phyloP scores from a whole-genome alignment of 352 stramenopile genomes.

The Pythium dissimile region DNA sequence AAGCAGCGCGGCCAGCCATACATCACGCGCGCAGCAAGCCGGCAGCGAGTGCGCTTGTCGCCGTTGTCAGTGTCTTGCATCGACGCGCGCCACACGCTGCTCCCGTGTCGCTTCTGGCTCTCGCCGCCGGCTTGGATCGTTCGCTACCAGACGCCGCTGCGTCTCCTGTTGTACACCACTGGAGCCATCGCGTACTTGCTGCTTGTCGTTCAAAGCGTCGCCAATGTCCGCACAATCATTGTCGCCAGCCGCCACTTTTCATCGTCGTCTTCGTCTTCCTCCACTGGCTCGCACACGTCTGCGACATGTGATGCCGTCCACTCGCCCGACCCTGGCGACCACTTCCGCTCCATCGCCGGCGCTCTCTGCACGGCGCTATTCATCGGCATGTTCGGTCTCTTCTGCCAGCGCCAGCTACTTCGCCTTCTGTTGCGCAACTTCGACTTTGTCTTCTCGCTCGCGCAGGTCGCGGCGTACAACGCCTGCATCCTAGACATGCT shows the following conservation, averaged over 20 bases:
- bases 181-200: not conserved
- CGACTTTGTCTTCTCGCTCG: slow-evolving; percentile 6
- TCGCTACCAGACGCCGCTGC: not conserved
- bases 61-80: not conserved
- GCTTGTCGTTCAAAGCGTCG: not conserved
- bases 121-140: not conserved
- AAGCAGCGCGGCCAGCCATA: not conserved
- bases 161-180: not conserved
- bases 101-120: slow-evolving; percentile 3
- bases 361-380: not conserved
- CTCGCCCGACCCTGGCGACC: not conserved
- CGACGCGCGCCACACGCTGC: not conserved
- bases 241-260: not conserved
- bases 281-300: too few species aligned
- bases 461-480: not conserved
- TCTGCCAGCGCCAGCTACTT: slow-evolving; percentile 2
- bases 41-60: slow-evolving; percentile 1
- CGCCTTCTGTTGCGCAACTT: slow-evolving; percentile 7
- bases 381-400: not conserved
- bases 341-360: not conserved
- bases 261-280: too few species aligned
- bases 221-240: not conserved
- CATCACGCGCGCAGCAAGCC: not conserved
- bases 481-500: slow-evolving; percentile 6
- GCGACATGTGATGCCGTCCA: not conserved